These are phyloP conservation scores for Ceratobasidium sp. DNA, from an alignment of 1,284 basidiomycete species.

Conservation along the genomic window DNA sequence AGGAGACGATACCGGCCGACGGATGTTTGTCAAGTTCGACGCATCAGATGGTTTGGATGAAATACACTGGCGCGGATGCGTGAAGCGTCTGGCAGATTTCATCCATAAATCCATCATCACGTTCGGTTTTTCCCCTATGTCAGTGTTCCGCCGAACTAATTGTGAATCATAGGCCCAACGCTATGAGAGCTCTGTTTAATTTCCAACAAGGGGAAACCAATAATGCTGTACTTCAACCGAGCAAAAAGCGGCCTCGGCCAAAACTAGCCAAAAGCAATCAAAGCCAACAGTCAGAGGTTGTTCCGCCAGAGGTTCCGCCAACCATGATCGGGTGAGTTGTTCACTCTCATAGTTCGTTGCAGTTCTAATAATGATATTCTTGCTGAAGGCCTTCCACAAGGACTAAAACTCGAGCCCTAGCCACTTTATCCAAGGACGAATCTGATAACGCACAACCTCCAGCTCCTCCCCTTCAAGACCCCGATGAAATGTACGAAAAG, in stretches of 20 bases:
- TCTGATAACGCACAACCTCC: background rate
- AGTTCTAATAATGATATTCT: background rate
- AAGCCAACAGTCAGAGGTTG: background rate
- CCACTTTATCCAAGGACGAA: background rate
- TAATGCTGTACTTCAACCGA: background rate
- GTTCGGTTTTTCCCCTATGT: background rate
- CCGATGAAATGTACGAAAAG: constrained; percentile 40
- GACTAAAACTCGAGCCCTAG: constrained; percentile 8
- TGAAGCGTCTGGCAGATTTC: background rate
- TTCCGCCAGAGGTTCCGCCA: background rate
- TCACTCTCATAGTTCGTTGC: background rate
- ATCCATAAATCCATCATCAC: background rate
- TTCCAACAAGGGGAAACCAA: background rate
- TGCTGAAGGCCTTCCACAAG: background rate
- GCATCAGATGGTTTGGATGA: background rate
- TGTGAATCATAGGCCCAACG: background rate
- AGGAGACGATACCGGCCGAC: background rate
- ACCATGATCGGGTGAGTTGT: background rate
- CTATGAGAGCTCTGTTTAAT: constrained; percentile 7
- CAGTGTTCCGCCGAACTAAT: background rate
- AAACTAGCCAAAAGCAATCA: background rate
- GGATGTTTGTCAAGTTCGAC: background rate
- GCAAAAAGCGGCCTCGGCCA: background rate
- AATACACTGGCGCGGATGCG: background rate
- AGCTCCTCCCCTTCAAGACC: constrained; percentile 11